Base-by-base conservation (phyloP, 768 basidiomycete species). In the Leucosporidium yakuticum region DNA sequence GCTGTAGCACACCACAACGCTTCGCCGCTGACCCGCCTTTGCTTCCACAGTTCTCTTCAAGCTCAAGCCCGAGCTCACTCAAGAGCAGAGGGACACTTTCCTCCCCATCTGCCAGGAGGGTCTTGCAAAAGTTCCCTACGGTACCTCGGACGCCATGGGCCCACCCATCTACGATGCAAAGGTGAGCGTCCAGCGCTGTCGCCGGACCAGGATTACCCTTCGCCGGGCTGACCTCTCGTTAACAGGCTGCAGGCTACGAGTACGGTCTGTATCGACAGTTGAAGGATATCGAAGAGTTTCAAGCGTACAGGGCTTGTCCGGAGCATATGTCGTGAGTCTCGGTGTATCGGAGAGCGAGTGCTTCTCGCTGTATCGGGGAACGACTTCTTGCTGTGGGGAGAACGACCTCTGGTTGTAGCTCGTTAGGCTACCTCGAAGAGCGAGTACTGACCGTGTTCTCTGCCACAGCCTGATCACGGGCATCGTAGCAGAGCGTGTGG, bases 81-180 rank as follows among this genome's bases (percentile, higher is more conserved):
- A 67, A 29, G 57, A 66, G 57, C 47, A 67, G 34, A n/a, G 34
- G 12, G 65, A 70, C 47, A 49, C 65, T 6, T 70, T 70, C 65
- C 58, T 67, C 15, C 51, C 62, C 5, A 11, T 67, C 8, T 70
- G 69, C 54, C 65, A 64, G 39, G 65, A 70, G 29, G 69, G 69
- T 1, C 69, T 70, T 23, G 65, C 69, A 11, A 70, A 70, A 59
- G 65, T 70, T 15, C 65, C 65, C 2, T 70, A 66, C 65, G 69
- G 69, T 8, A 67, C 65, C 0, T 50, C 49, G 20, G 36, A 63
- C 47, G 62, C 49, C 19, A 63, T 62, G 58, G 69, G 65, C 14
- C 62, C 65, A 7, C 69, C 69, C 1, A 58, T 70, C 20, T 67
- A 27, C 47, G 65, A 66, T 48, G 65, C 62, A 3, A 48, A 31